These are phyloP conservation scores for Coccinonectria pachysandricola DNA, from an alignment of 2,329 filamentous ascomycete species.

Conservation along the genomic window DNA sequence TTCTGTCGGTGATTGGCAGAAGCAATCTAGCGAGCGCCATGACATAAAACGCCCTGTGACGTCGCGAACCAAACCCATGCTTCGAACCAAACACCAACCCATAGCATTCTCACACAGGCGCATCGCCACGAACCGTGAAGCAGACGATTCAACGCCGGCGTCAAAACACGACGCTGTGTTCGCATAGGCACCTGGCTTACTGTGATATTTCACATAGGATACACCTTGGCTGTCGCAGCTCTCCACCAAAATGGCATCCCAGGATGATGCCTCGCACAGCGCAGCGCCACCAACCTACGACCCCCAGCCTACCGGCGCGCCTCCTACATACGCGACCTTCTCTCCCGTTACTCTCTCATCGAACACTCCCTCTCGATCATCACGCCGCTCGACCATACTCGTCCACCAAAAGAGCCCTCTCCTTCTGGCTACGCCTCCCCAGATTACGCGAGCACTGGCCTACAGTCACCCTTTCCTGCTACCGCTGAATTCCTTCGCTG, in stretches of 20 bases:
- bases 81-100: too few relatives aligned
- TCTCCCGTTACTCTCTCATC: conserved; percentile 71
- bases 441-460: conserved; percentile 85
- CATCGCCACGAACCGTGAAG: too few relatives aligned
- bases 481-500: conserved; percentile 75
- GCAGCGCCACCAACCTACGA: conserved; percentile 24
- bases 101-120: too few relatives aligned
- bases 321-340: conserved; percentile 79
- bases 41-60: too few relatives aligned
- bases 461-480: conserved; percentile 93
- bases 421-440: conserved; percentile 83
- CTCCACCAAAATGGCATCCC: conserved; percentile 28
- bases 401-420: conserved; percentile 95
- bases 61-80: too few relatives aligned
- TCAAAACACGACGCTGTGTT: too few relatives aligned
- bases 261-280: conserved; percentile 26
- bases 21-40: too few relatives aligned
- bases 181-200: too few relatives aligned
- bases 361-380: conserved; percentile 47
- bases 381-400: conserved; percentile 78
- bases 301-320: conserved; percentile 27
- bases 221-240: conserved; percentile 43
- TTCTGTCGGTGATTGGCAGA: too few relatives aligned
- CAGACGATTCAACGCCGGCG: too few relatives aligned
- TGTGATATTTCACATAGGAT: too few relatives aligned